Evolutionary conservation across 306 rosid species (phyloP).

Genomic region (Sophora flavescens): DNA sequence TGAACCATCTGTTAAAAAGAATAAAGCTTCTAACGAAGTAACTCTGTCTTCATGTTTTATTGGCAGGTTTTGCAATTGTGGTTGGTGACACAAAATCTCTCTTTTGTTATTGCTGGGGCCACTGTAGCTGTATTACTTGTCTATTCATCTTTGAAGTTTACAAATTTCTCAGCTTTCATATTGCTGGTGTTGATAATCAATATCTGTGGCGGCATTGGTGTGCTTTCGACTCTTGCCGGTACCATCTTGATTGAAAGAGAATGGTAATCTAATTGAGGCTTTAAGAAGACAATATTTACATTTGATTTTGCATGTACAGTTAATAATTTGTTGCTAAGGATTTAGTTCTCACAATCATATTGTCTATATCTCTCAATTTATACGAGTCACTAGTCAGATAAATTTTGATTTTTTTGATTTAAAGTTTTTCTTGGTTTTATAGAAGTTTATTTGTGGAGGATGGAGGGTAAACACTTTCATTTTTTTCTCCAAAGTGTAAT

Average conservation of each 20-base stretch:
- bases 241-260: slow-evolving; percentile 94
- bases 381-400: not conserved
- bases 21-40: not conserved
- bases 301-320: not conserved
- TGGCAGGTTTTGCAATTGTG: slow-evolving; percentile 85
- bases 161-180: slow-evolving; percentile 64
- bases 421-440: not conserved
- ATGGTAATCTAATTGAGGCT: slow-evolving; percentile 63
- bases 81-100: slow-evolving; percentile 79
- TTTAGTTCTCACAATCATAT: slow-evolving; percentile 15
- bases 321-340: slow-evolving; percentile 6
- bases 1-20: not conserved
- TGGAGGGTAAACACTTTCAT: not conserved
- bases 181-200: slow-evolving; percentile 64
- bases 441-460: not conserved
- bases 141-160: slow-evolving; percentile 62
- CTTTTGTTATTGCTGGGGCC: slow-evolving; percentile 78
- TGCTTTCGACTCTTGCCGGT: slow-evolving; percentile 87
- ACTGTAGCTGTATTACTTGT: slow-evolving; percentile 63
- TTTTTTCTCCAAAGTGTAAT: not conserved
- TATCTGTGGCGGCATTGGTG: slow-evolving; percentile 79
- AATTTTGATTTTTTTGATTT: not conserved
- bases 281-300: not conserved
- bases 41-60: slow-evolving; percentile 33
- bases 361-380: not conserved